Evolutionary conservation across 352 stramenopile genomes (phyloP).

Genomic region (Thraustochytrium sp.): DNA sequence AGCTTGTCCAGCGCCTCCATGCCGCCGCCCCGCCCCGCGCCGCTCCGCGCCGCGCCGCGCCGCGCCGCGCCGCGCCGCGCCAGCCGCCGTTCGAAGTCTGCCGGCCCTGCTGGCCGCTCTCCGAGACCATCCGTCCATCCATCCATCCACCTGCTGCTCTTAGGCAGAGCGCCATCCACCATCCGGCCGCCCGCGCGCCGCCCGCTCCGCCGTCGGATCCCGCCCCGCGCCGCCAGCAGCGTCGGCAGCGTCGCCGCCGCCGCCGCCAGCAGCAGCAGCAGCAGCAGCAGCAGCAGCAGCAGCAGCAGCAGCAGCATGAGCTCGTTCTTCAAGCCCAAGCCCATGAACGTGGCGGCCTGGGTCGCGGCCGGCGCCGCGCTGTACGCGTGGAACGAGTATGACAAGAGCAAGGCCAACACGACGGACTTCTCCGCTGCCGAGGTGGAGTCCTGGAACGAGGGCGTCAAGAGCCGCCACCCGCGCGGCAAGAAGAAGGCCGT

Average conservation of each 20-base stretch:
- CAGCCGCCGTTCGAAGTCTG: no score
- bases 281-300: background rate
- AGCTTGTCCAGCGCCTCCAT: slow-evolving; percentile 20
- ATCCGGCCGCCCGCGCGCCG: no score
- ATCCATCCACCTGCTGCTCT: no score
- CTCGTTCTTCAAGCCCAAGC: background rate
- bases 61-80: no score
- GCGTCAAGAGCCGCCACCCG: background rate
- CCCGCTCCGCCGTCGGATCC: no score
- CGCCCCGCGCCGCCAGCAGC: no score
- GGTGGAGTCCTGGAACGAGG: slow-evolving; percentile 4
- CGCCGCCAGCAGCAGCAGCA: no score
- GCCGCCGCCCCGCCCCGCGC: background rate
- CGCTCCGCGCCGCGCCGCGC: no score
- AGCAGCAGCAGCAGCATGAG: background rate
- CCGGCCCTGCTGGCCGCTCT: no score
- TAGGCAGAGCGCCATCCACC: no score
- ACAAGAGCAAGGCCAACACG: background rate
- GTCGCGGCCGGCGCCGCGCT: background rate
- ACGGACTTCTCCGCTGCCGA: background rate
- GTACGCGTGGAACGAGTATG: slow-evolving; percentile 13
- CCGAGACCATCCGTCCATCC: no score
- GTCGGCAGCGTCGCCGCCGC: no score
- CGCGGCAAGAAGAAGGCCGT: background rate
- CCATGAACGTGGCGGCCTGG: slow-evolving; percentile 9